Evolutionary conservation across 179 eudicot species (phyloP), one percentile per base, ranked within the genome.

Genomic region (Amaranthus tricolor): DNA sequence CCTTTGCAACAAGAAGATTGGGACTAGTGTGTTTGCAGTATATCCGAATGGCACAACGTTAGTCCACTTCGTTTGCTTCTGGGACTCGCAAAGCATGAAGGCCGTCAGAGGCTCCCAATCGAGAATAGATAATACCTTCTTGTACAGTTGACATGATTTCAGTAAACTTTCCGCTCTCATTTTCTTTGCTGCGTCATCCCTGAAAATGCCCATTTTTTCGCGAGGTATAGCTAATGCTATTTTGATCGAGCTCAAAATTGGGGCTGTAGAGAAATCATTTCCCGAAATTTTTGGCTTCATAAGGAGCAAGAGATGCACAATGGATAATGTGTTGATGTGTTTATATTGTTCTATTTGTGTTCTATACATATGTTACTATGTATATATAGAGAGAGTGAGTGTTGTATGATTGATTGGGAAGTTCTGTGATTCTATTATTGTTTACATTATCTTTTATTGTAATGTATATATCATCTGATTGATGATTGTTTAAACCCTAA

Each of bases 1-100:
- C 17, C 94, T 96, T 31, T 96, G 99, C 89, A 86, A 85, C 86
- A 96, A 96, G 84, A 93, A 93, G 85, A 87, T 96, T 11, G 99
- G 99, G 68, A 85, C 92, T 15, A 96, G 99, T 79, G 99, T 93
- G 40, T 96, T 96, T 80, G 98, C 98, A 19, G 98, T 96, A 75
- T 96, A 93, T 76, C 99, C 99, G 9, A 93, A 96, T 49, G 92
- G 94, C 0, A 86, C 82, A 77, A 93, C 98, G 14, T 80, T 93
- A 50, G 98, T 93, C 65, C 99, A 96, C 75, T 96, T 96, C 76
- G 96, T 90, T 77, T 96, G 99, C 89, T 96, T 96, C 81, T 85
- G 86, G 80, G 98, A 96, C 77, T 89, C 99, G 5, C 99, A 93
- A 82, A 93, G 73, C 85, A 93, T 89, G 96, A 95, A 93, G 78